Evolutionary conservation across 495 filamentous ascomycete genomes (phyloP).

Genomic region (Cercophora samala): DNA sequence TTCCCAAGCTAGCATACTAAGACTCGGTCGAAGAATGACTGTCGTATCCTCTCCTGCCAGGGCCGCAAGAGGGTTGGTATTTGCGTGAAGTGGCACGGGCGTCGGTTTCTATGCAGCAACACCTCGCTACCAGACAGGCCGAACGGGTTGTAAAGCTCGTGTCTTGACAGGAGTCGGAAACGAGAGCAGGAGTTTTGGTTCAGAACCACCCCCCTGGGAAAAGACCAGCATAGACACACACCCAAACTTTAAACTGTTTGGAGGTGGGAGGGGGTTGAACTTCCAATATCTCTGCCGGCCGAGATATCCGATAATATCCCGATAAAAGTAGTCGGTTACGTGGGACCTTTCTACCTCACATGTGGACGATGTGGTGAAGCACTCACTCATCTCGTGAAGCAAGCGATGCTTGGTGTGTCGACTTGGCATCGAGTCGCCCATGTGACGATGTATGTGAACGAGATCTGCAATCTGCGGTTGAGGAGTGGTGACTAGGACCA

Average conservation of each 20-base stretch:
- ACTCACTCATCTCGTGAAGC: neutral
- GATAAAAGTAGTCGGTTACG: neutral
- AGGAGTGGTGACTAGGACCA: neutral
- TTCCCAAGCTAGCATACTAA: neutral
- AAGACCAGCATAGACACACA: slow-evolving; percentile 3
- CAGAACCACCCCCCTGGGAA: neutral
- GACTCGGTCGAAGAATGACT: neutral
- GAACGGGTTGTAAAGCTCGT: neutral
- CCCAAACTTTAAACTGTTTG: slow-evolving; percentile 5
- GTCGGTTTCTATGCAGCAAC: neutral
- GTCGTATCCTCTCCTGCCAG: neutral
- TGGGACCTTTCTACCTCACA: neutral
- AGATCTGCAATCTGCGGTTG: neutral
- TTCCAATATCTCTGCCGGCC: slow-evolving; percentile 9
- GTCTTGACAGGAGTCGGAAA: neutral
- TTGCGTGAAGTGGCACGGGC: neutral
- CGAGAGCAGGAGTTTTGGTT: neutral
- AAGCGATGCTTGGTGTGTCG: neutral
- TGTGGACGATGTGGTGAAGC: neutral
- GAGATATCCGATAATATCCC: neutral
- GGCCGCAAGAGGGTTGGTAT: neutral
- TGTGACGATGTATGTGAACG: neutral
- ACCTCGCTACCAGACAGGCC: neutral
- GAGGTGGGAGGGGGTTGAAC: neutral
- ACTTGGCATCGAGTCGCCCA: neutral